Evolutionary conservation across 352 stramenopile genomes (phyloP), one percentile per base, ranked within the genome.

Genomic region (Phytophthora hibernalis): DNA sequence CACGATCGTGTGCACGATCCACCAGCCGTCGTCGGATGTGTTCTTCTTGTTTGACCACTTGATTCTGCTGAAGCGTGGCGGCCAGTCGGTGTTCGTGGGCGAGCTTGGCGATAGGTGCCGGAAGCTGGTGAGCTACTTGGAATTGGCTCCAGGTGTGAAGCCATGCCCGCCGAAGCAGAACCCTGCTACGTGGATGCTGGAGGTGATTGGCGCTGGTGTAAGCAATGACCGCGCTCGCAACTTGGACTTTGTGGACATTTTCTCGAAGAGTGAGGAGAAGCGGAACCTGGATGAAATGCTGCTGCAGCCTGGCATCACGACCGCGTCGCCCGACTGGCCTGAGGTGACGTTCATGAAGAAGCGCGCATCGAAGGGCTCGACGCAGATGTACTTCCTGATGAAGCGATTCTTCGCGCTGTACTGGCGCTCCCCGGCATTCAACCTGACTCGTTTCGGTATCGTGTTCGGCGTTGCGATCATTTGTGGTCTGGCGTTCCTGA

Each of bases 1-100:
- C 8, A 89, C 78, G 20, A 80, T 97, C 20, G 61, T 96, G 0
- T 95, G 91, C 43, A 96, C 88, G 20, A 97, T 97, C 68, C 91
- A 97, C 66, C 5, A 8, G 26, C 26, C 5, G 26, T 31, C 26
- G 26, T 31, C 26, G 26, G 26, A 31, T 7, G 26, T 95, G 6
- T 94, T 96, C 30, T 77, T 81, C n/a, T 76, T 83, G 30, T 93
- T 95, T 68, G 84, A 96, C 71, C 72, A 78, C 38, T 30, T 93
- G 9, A 77, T 94, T 45, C 63, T 96, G 3, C 64, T 96, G 13
- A 61, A 79, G 44, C 55, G 59, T 21, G 75, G 75, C 35, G 74
- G 76, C 15, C 26, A 77, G 28, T 72, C 81, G 20, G 85, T 96
- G 8, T 97, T 85, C 67, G 86, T 89, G 76, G 90, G 90, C 18